phyloP scores from a whole-genome alignment of 805 yeast species.

The Hanseniaspora vineae region DNA sequence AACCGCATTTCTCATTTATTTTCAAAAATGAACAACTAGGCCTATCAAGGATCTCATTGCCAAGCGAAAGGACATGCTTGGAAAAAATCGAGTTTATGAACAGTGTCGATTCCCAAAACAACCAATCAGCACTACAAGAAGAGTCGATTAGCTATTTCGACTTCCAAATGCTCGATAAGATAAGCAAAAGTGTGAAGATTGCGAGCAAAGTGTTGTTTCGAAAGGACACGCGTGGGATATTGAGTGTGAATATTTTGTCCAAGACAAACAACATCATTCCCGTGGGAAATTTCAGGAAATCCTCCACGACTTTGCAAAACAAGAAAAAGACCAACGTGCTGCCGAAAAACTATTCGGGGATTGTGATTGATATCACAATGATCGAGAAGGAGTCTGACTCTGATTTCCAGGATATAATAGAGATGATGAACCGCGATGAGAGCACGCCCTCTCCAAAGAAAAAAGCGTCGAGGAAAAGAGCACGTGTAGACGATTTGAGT shows the following conservation, averaged over 20 bases:
- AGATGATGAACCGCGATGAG: not conserved
- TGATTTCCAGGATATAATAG: conserved; percentile 7
- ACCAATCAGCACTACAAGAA: conserved; percentile 14
- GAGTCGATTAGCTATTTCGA: conserved; percentile 36
- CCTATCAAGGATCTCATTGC: conserved; percentile 49
- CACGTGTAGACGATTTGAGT: no score
- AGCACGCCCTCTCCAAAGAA: no score
- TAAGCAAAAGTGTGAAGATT: conserved; percentile 34
- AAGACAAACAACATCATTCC: conserved; percentile 18
- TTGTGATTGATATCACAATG: conserved; percentile 27
- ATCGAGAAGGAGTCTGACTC: conserved; percentile 19
- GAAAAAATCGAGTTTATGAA: conserved; percentile 37
- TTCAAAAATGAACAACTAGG: conserved; percentile 63
- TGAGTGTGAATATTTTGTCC: conserved; percentile 35
- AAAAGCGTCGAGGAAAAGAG: no score
- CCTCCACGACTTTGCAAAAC: no score
- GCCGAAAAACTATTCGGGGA: conserved; percentile 28
- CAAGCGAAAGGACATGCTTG: conserved; percentile 46
- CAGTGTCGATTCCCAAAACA: conserved; percentile 8
- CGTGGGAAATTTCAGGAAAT: conserved; percentile 1
- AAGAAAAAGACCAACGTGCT: conserved; percentile 11
- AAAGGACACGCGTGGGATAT: conserved; percentile 37
- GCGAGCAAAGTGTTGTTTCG: conserved; percentile 43
- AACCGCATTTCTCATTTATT: conserved; percentile 18
- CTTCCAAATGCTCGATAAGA: conserved; percentile 34